Conservation (phyloP, 2,329 filamentous ascomycete species). For the Claviceps africana region DNA sequence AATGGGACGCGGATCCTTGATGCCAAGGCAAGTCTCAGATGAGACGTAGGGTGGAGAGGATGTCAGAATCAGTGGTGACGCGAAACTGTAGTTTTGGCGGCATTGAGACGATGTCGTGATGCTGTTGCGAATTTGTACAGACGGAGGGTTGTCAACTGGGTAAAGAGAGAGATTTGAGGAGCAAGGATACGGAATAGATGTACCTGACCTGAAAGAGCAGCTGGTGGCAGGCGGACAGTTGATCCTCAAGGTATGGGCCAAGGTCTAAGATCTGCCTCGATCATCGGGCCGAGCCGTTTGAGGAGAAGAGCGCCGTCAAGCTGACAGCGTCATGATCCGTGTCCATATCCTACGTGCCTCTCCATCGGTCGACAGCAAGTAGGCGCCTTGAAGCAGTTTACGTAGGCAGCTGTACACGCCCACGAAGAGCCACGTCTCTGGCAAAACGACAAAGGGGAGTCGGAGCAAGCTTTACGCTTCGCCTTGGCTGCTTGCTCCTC, state of each 20-base stretch:
- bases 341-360: background rate
- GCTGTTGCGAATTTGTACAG: too few relatives aligned
- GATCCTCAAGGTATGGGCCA: background rate
- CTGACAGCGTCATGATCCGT: background rate
- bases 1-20: background rate
- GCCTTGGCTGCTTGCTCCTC: too few relatives aligned
- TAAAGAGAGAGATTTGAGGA: background rate
- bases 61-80: background rate
- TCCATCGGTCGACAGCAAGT: too few relatives aligned
- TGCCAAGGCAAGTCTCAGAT: background rate
- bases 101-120: background rate
- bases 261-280: background rate
- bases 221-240: background rate
- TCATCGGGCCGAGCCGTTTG: background rate
- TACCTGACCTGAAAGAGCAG: too few relatives aligned
- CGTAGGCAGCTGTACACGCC: too few relatives aligned
- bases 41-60: background rate
- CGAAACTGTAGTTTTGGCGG: background rate
- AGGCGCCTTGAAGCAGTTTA: too few relatives aligned
- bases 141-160: too few relatives aligned
- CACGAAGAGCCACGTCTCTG: too few relatives aligned
- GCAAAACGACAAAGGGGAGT: too few relatives aligned
- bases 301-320: background rate
- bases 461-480: too few relatives aligned
- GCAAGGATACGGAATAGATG: background rate